Evolutionary conservation across 2,329 filamentous ascomycete genomes (phyloP).

Genomic region (Ascochyta pisi): DNA sequence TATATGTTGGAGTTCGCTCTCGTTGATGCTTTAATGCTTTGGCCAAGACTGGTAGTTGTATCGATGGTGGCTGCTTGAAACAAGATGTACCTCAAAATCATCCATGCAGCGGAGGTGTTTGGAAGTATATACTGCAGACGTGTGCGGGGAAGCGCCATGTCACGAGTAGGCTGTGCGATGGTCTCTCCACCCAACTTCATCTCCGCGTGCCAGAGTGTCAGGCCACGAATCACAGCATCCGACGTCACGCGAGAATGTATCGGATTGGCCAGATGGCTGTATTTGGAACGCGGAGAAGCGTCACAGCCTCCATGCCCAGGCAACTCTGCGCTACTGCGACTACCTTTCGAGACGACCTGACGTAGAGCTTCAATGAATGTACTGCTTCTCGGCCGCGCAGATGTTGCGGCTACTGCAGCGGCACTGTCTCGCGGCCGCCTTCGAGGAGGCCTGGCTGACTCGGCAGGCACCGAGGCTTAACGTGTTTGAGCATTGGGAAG

Average conservation of each 20-base stretch:
- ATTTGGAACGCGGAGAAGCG: conserved; percentile 26
- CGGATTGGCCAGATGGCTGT: conserved; percentile 11
- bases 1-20: conserved; percentile 7
- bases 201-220: conserved; percentile 35
- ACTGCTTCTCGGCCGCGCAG: conserved; percentile 45
- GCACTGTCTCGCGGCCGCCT: conserved; percentile 20
- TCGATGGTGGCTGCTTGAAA: conserved; percentile 27
- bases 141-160: conserved; percentile 34
- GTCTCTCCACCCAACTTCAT: conserved; percentile 37
- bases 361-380: conserved; percentile 26
- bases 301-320: conserved; percentile 28
- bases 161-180: conserved; percentile 37
- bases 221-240: conserved; percentile 44
- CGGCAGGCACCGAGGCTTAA: conserved; percentile 29
- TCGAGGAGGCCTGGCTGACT: conserved; percentile 14
- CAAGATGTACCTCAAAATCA: conserved; percentile 23
- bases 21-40: conserved; percentile 10
- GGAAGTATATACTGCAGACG: conserved; percentile 32
- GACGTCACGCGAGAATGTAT: conserved; percentile 22
- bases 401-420: conserved; percentile 17
- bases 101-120: conserved; percentile 26
- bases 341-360: conserved; percentile 23
- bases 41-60: conserved; percentile 23
- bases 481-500: conserved; percentile 20
- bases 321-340: conserved; percentile 18